Evolutionary conservation across 73 alveolate genomes (phyloP), one percentile per base, ranked within the genome.

Genomic region (Effrenium voratum): DNA sequence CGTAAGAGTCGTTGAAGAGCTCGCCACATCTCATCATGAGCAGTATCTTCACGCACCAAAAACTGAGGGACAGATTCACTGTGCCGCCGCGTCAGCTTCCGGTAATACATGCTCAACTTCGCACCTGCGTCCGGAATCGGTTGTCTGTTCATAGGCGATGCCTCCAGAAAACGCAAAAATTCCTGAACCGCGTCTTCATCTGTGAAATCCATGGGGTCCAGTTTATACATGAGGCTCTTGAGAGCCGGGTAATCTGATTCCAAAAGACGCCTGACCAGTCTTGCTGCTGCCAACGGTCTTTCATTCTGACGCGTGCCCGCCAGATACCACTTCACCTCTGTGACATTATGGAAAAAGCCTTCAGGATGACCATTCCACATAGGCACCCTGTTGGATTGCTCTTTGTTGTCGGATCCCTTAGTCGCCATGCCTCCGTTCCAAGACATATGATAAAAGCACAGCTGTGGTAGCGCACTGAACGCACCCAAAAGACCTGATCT

Each of bases 81-180:
- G 1, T 30, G 28, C 0, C 45, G 24, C 5, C 93, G 16, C 13
- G 16, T n/a, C 44, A 85, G 28, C 46, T 57, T 85, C n/a, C 93
- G 8, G 47, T 85, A 85, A 46, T 85, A 85, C 32, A n/a, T 45
- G 0, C 36, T 4, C n/a, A 85, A 34, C 46, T 85, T 85, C 6
- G 93, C 81, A 1, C 93, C 93, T 13, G 93, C 93, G 57, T 85
- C 93, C 0, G 93, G 93, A 19, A 85, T 85, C 5, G 93, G 93
- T 16, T 85, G 93, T n/a, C 59, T 15, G 36, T 85, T 85, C 93
- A 85, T 85, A 6, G 93, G 93, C 0, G 45, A 16, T 1, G 45
- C 24, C 44, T 85, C 93, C 60, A 85, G 63, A 45, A 85, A 85
- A 0, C 2, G 12, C 32, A 85, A 40, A 16, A 85, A n/a, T 15